Percentiles rank a stretch among this genome's conserved stretches.
Conservation (phyloP, 352 stramenopile species). For the Phytophthora podocarpi region DNA sequence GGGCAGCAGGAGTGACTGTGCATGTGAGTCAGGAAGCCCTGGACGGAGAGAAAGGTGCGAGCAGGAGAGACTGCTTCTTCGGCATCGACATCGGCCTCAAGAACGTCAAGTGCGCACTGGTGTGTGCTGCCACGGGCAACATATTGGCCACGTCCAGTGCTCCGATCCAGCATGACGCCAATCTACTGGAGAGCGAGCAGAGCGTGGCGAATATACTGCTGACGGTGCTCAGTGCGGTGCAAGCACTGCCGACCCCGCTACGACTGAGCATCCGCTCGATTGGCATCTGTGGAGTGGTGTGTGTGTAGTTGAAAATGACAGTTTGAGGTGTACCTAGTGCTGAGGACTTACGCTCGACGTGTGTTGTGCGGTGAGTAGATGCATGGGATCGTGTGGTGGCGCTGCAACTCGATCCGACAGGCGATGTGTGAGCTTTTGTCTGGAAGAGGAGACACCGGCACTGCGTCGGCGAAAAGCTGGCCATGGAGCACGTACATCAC, state of each 20-base stretch:
- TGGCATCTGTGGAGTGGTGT: constrained; percentile 69
- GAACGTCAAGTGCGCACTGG: constrained; percentile 65
- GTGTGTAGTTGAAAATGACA: not conserved
- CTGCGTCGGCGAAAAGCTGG: constrained; percentile 1
- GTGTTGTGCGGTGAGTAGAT: constrained; percentile 49
- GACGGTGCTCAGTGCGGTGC: constrained; percentile 35
- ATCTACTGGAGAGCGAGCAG: constrained; percentile 29
- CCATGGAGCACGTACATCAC: constrained; percentile 71
- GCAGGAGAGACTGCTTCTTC: constrained; percentile 36
- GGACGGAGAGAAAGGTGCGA: not conserved
- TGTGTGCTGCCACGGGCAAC: constrained; percentile 29
- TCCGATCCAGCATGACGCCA: constrained; percentile 27
- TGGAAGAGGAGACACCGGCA: not conserved
- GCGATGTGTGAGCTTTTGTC: constrained; percentile 25
- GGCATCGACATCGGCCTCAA: constrained; percentile 76
- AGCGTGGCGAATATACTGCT: constrained; percentile 42
- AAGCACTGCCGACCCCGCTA: constrained; percentile 27
- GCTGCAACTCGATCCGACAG: constrained; percentile 34
- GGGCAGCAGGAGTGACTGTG: not conserved
- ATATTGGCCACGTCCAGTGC: constrained; percentile 41
- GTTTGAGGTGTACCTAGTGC: not conserved
- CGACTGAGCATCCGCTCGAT: constrained; percentile 38
- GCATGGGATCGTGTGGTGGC: constrained; percentile 85
- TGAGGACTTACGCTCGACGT: too few species aligned
- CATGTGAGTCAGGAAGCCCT: constrained; percentile 21